Evolutionary conservation across 257 asterid species (phyloP), one percentile per base, ranked within the genome.

Genomic region (Solanum chiquidenum): DNA sequence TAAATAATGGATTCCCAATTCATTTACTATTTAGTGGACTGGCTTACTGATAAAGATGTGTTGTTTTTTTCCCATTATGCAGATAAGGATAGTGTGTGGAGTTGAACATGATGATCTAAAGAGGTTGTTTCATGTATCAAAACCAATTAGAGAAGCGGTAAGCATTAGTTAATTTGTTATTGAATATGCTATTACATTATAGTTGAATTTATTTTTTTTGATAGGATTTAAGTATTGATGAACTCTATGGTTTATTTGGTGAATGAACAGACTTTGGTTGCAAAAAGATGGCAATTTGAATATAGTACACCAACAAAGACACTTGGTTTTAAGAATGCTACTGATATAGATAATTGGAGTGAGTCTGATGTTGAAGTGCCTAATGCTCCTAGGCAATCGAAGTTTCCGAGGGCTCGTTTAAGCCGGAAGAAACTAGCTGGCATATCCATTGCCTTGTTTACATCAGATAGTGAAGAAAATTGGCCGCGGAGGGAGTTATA

Each of bases 31-130:
- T 0, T 37, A 75, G 11, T 46, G 68, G 68, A 29, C 4, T 89
- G 29, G 13, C 21, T 34, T 68, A 46, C 60, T 55, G 88, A 25
- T 85, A 38, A 58, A 29, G 0, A 7, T 64, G 64, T 27, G 58
- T 64, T 79, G 2, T 74, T 87, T 74, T 87, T 46, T 83, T 9
- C 35, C 52, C 20, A 31, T 21, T 66, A 5, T 90, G 89, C 94
- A 95, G 99, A 90, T 92, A 88, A 93, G 89, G 90, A 92, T 95
- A 76, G 83, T 96, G 33, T 96, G 98, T 91, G 95, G 96, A 5
- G 98, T 96, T 64, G 98, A 94, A 37, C 99, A 96, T 60, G 96
- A 96, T 75, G 99, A 96, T 89, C 90, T 96, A 93, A 94, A 92
- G 87, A 91, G 90, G 73, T 89, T 96, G 84, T 88, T 93, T 83